Conservation (phyloP, 108 stramenopile species). For the Stephanodiscus minutulus region DNA sequence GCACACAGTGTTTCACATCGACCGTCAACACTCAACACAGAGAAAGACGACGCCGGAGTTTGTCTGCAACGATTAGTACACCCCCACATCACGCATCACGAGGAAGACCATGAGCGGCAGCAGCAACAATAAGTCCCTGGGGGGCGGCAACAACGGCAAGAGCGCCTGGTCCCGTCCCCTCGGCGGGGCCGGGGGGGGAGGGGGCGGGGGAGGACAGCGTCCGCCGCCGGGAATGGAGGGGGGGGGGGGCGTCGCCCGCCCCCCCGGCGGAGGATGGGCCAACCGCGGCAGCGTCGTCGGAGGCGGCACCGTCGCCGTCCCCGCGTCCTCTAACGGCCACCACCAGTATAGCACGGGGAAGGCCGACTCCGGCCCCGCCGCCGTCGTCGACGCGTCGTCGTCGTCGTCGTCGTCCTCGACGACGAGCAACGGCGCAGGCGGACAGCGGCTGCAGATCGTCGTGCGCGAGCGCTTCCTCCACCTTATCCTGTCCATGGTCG, state of each 20-base stretch:
- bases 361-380: background rate
- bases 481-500: constrained; percentile 64
- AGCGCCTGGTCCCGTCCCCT: constrained; percentile 40
- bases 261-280: constrained; percentile 9
- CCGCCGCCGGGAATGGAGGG: constrained; percentile 57
- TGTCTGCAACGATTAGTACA: no score
- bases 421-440: constrained; percentile 12
- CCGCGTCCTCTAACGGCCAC: constrained; percentile 6
- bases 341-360: background rate
- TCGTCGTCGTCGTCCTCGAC: background rate
- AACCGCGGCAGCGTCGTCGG: background rate
- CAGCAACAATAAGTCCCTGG: no score
- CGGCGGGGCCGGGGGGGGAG: constrained; percentile 18
- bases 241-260: constrained; percentile 8
- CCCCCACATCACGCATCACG: no score
- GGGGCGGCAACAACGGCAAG: no score
- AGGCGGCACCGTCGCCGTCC: background rate
- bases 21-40: no score
- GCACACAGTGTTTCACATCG: no score
- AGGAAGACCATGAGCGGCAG: no score
- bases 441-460: constrained; percentile 1
- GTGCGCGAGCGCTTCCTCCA: constrained; percentile 74
- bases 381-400: background rate
- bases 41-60: no score
- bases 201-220: constrained; percentile 16